phyloP scores from a whole-genome alignment of 768 basidiomycete species.

The Trametes cubensis region DNA sequence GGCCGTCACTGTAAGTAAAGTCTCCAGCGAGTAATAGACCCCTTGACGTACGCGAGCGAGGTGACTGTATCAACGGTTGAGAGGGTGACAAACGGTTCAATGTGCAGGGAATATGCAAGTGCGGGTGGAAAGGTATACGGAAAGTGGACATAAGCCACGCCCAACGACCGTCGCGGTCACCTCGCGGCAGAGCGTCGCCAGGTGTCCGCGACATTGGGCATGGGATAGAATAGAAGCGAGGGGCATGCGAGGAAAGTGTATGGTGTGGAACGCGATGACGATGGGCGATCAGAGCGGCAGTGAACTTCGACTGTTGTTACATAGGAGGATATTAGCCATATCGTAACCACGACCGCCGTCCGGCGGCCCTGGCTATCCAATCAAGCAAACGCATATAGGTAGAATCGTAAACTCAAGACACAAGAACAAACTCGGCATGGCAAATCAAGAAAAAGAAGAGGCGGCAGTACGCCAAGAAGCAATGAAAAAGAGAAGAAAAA shows the following conservation, averaged over 20 bases:
- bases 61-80: no score
- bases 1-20: no score
- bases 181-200: no score
- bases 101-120: no score
- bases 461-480: not conserved
- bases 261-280: not conserved
- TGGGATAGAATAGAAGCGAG: no score
- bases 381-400: constrained; percentile 7
- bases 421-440: constrained; percentile 5
- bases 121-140: no score
- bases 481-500: not conserved
- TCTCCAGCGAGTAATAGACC: not conserved
- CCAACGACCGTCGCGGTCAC: no score
- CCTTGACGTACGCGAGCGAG: not conserved
- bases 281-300: not conserved
- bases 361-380: constrained; percentile 7
- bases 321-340: constrained; percentile 14
- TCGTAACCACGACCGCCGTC: constrained; percentile 7
- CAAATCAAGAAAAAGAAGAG: constrained; percentile 9
- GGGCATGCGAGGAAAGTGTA: no score
- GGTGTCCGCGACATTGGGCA: no score
- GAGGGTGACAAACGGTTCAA: not conserved
- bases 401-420: constrained; percentile 16
- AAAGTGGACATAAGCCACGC: no score
- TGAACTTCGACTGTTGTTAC: constrained; percentile 16